Percentiles rank a stretch among this genome's conserved stretches.
phyloP scores from a whole-genome alignment of 1,139 yeast species.

The Saccharomyces hybrid region DNA sequence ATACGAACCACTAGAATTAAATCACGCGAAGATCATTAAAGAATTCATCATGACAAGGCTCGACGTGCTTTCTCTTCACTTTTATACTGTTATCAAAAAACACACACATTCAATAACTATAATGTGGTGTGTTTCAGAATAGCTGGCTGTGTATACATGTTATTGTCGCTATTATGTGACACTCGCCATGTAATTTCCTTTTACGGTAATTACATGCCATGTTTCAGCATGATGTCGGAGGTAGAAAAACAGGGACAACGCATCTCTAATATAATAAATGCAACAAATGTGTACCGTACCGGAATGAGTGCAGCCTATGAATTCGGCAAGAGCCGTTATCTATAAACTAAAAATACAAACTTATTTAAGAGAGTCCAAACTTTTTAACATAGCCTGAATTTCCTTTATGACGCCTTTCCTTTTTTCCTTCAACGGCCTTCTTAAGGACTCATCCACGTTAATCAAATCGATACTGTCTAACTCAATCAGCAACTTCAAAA shows the following conservation, averaged over 20 bases:
- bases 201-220: neutral
- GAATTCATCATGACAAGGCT: neutral
- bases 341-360: neutral
- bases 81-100: neutral
- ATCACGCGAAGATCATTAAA: neutral
- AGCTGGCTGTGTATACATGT: neutral
- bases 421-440: constrained; percentile 45
- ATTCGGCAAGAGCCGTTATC: neutral
- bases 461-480: constrained; percentile 57
- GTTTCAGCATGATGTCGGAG: neutral
- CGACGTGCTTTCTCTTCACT: neutral
- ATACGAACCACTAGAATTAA: neutral
- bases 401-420: constrained; percentile 54
- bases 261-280: neutral
- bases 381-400: constrained; percentile 53
- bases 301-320: neutral
- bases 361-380: constrained; percentile 43
- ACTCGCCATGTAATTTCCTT: constrained; percentile 1
- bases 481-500: constrained; percentile 57
- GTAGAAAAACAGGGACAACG: neutral
- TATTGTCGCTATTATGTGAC: neutral
- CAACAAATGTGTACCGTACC: neutral
- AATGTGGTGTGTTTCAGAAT: neutral
- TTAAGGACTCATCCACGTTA: constrained; percentile 33
- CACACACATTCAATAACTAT: neutral